A percentile compares a stretch with the other conserved stretches of the same genome.
phyloP scores from a whole-genome alignment of 2,329 filamentous ascomycete species.

The Curvularia hawaiiensis region DNA sequence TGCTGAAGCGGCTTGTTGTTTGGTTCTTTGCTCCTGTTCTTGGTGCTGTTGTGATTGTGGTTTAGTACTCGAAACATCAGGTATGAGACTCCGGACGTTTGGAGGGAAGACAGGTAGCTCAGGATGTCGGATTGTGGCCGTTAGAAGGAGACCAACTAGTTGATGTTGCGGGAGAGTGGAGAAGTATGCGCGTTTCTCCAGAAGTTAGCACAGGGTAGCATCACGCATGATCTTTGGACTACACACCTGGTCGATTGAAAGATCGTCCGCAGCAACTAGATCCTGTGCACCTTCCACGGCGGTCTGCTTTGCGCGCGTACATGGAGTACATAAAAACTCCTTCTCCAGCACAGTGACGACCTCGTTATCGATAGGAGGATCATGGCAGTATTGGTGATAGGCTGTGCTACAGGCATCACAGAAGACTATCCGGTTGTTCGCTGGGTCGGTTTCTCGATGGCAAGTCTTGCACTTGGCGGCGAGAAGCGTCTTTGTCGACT shows the following conservation, averaged over 20 bases:
- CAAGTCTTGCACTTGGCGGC: conserved; percentile 72
- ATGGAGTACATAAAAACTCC: conserved; percentile 74
- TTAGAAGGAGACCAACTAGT: conserved; percentile 69
- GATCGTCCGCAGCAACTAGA: conserved; percentile 47
- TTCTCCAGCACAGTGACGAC: conserved; percentile 69
- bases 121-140: conserved; percentile 65
- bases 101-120: conserved; percentile 68
- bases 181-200: conserved; percentile 67
- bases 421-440: conserved; percentile 81
- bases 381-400: conserved; percentile 84
- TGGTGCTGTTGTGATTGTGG: conserved; percentile 20
- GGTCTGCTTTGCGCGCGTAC: conserved; percentile 48
- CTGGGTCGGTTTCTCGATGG: conserved; percentile 71
- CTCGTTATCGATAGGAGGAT: conserved; percentile 73
- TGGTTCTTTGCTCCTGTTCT: conserved; percentile 1
- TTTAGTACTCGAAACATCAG: conserved; percentile 20
- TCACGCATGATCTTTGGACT: background rate
- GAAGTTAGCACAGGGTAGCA: background rate
- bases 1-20: conserved; percentile 6
- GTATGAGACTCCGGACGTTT: conserved; percentile 34
- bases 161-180: conserved; percentile 63
- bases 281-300: conserved; percentile 42
- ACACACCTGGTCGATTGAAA: conserved; percentile 52
- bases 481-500: conserved; percentile 59
- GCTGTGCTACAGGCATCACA: conserved; percentile 80